Percentiles rank a stretch among this genome's conserved stretches.
Evolutionary conservation across 495 filamentous ascomycete genomes (phyloP).

Genomic region (Parachaetomium inaequale): DNA sequence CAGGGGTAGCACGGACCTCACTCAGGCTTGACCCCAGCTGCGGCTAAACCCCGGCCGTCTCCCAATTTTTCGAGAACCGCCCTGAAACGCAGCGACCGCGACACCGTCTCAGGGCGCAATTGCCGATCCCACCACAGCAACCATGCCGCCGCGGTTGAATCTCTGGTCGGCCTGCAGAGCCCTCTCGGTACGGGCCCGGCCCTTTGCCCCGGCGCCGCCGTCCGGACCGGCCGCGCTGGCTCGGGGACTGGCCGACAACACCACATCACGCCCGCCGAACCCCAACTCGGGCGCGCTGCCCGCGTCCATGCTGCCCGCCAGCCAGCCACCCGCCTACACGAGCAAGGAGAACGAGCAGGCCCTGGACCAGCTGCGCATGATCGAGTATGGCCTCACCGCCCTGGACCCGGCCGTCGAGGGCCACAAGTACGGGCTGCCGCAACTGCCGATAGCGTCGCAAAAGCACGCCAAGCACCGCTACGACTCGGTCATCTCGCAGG

Average conservation of each 20-base stretch:
- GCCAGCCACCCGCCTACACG: slow-evolving; percentile 20
- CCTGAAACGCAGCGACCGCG: background rate
- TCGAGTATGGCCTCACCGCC: slow-evolving; percentile 32
- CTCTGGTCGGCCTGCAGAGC: slow-evolving; percentile 43
- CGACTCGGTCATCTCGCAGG: slow-evolving; percentile 73
- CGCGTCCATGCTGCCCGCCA: slow-evolving; percentile 16
- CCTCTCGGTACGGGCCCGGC: slow-evolving; percentile 43
- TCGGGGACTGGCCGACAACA: slow-evolving; percentile 34
- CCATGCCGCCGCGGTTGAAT: slow-evolving; percentile 52
- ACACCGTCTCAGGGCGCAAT: background rate
- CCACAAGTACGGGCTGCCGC: slow-evolving; percentile 71
- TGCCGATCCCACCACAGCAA: slow-evolving; percentile 14
- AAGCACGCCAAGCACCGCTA: slow-evolving; percentile 71
- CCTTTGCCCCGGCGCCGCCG: slow-evolving; percentile 53
- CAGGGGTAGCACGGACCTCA: background rate
- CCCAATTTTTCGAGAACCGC: slow-evolving; percentile 12
- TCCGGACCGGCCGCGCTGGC: slow-evolving; percentile 55
- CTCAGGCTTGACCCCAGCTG: background rate
- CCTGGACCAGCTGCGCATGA: slow-evolving; percentile 35
- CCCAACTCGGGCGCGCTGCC: background rate
- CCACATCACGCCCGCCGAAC: slow-evolving; percentile 1
- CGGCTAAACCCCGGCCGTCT: slow-evolving; percentile 20
- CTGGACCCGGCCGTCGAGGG: slow-evolving; percentile 44
- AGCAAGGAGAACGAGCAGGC: slow-evolving; percentile 38
- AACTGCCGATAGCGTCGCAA: slow-evolving; percentile 56